Percentiles rank a stretch among this genome's conserved stretches.
Conservation (phyloP, 495 filamentous ascomycete genomes). For the Ramalina peruviana region DNA sequence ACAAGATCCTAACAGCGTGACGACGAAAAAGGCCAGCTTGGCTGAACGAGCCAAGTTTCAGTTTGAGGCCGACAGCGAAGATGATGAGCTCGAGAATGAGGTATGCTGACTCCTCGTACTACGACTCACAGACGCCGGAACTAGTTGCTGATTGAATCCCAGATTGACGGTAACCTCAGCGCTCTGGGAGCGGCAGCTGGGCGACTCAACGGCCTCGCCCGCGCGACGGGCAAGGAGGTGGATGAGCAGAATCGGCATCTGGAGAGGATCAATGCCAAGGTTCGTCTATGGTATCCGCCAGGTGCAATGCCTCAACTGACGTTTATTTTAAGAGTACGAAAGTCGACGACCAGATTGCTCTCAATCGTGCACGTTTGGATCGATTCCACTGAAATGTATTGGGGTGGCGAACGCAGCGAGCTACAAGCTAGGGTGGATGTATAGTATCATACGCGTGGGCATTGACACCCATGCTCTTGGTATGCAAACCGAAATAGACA, state of each 20-base stretch:
- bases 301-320: slow-evolving; percentile 18
- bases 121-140: background rate
- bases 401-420: too few relatives aligned
- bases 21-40: slow-evolving; percentile 37
- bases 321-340: slow-evolving; percentile 38
- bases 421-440: too few relatives aligned
- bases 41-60: slow-evolving; percentile 63
- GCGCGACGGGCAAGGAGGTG: slow-evolving; percentile 57
- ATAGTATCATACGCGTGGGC: too few relatives aligned
- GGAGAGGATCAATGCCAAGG: slow-evolving; percentile 60
- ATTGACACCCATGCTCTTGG: too few relatives aligned
- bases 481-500: too few relatives aligned
- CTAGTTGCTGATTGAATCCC: slow-evolving; percentile 17
- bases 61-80: slow-evolving; percentile 63
- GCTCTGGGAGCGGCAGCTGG: slow-evolving; percentile 43
- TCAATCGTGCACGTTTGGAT: slow-evolving; percentile 52
- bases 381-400: slow-evolving; percentile 33
- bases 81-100: slow-evolving; percentile 57
- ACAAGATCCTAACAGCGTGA: slow-evolving; percentile 22
- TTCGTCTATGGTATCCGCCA: slow-evolving; percentile 18
- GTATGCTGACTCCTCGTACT: slow-evolving; percentile 17
- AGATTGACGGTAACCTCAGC: slow-evolving; percentile 54
- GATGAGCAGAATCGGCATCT: slow-evolving; percentile 63
- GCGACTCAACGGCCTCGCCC: slow-evolving; percentile 50
- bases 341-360: slow-evolving; percentile 57